phyloP scores from a whole-genome alignment of 2,329 filamentous ascomycete species.

The Bertia moriformis region DNA sequence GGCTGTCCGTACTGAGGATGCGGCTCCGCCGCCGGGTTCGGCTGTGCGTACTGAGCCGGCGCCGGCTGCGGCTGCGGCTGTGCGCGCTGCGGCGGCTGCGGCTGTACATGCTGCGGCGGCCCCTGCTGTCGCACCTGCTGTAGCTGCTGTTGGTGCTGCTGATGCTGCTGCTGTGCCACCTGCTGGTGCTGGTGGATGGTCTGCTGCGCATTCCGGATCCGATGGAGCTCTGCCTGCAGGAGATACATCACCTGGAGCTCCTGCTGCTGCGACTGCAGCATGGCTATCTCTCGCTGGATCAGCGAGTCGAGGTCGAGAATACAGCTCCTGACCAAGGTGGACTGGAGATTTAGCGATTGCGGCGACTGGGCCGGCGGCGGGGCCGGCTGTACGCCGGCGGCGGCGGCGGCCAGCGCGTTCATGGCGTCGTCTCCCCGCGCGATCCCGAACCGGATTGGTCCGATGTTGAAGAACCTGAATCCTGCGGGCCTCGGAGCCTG shows the following conservation, averaged over 20 bases:
- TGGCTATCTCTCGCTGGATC: conserved; percentile 51
- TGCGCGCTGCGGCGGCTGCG: conserved; percentile 5
- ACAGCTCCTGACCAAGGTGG: conserved; percentile 35
- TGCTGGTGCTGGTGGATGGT: conserved; percentile 15
- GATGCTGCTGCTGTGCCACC: conserved; percentile 6
- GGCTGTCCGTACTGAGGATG: conserved; percentile 5
- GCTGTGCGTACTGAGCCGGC: too few relatives aligned
- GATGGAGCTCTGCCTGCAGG: conserved; percentile 52
- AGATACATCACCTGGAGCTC: conserved; percentile 56
- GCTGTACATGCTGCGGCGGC: conserved; percentile 3
- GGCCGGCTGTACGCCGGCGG: conserved; percentile 6
- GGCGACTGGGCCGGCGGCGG: conserved; percentile 5
- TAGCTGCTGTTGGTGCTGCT: conserved; percentile 7
- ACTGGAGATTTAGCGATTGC: conserved; percentile 6
- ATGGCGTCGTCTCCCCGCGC: conserved; percentile 57
- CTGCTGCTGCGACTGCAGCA: conserved; percentile 46
- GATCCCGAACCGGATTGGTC: conserved; percentile 62
- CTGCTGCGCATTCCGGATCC: conserved; percentile 39
- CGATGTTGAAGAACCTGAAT: conserved; percentile 56
- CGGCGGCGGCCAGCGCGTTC: conserved; percentile 18
- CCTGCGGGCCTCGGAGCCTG: conserved; percentile 18
- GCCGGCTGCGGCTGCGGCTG: conserved; percentile 7
- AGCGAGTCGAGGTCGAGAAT: conserved; percentile 54
- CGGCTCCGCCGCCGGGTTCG: conserved; percentile 6
- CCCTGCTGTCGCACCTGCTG: conserved; percentile 7